Evolutionary conservation across 805 yeast genomes (phyloP), one percentile per base, ranked within the genome.

Genomic region (Teunomyces barrocoloradensis): DNA sequence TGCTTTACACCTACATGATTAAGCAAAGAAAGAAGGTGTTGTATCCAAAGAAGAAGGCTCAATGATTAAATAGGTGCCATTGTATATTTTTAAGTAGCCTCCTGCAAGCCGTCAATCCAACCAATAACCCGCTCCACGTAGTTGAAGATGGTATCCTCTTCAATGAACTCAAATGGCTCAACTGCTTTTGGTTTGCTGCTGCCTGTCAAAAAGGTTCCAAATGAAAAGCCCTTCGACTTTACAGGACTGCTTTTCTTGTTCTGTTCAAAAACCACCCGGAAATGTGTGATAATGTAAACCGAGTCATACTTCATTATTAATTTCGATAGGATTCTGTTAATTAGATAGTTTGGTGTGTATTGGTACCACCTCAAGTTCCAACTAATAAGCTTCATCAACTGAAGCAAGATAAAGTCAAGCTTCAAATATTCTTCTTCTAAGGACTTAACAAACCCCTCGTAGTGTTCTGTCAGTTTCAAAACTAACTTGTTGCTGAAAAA

Each of bases 1-100:
- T 84, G 57, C 73, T 94, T 58, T 94, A 82, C 71, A 76, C 86
- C 11, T 91, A 94, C 64, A 91, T 94, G 97, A 74, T 92, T 59
- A 80, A 76, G 54, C 97, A 92, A 73, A 84, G 99, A 70, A 75
- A 74, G 64, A 88, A 89, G 73, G 89, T 84, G 3, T 73, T 85
- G 76, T 82, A 15, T 15, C 32, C 37, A 15, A 21, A 29, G 30
- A 49, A 50, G 54, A 53, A 53, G 50, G 33, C 44, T 33, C 37
- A 47, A 33, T 47, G 44, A n/a, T 40, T 29, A 13, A 44, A 44
- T 38, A 34, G 47, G 25, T 27, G 6, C n/a, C 5, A 25, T 25
- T 11, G 20, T 42, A 35, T 10, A 11, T 34, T 43, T 27, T 27
- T 36, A 27, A 15, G 36, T 18, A 3, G 23, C 27, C 17, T 33